Base-by-base conservation (phyloP, 805 yeast genomes). In the Candida awuae region DNA sequence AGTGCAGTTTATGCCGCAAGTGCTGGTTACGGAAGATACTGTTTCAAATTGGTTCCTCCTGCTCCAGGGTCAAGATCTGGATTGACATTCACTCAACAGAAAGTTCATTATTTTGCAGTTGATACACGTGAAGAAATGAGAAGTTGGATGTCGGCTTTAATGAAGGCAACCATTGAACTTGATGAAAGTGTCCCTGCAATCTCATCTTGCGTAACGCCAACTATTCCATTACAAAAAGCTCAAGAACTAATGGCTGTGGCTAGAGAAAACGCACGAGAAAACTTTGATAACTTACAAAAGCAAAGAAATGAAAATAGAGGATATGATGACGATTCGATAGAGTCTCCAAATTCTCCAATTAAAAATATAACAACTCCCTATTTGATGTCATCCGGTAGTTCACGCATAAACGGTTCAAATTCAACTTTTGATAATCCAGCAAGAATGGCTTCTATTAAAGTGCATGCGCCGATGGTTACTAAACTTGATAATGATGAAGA, bases 51-150 rank as follows among this genome's bases (percentile, higher is more conserved):
- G 10, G 76, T 88, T 4, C 99, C 99, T 8, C 99, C 99, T 0
- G 95, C 94, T 2, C 97, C 97, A 0, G 99, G 99, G 0, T 84
- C 90, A 38, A 80, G 81, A 48, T 90, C 88, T 62, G 97, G 97
- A 0, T 73, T 92, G 41, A 88, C 95, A 0, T 92, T 92, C 59
- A 92, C 99, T 0, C 95, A 88, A 47, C 98, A 95, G 21, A 85
- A 87, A 49, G 84, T 87, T 7, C 98, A 92, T 54, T 92, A 82
- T 59, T 92, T 92, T 70, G 97, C 97, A 0, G 96, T 90, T 32
- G 97, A 92, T 35, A 72, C 85, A 0, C 75, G 71, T 41, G 95
- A 86, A 35, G 97, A 90, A 47, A 83, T 90, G 95, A 71, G 95
- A 55, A 73, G 72, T 2, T 92, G 99, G 99, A 78, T 88, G 77